Evolutionary conservation across 2,329 filamentous ascomycete species (phyloP).

Genomic region (Pyricularia sp.): DNA sequence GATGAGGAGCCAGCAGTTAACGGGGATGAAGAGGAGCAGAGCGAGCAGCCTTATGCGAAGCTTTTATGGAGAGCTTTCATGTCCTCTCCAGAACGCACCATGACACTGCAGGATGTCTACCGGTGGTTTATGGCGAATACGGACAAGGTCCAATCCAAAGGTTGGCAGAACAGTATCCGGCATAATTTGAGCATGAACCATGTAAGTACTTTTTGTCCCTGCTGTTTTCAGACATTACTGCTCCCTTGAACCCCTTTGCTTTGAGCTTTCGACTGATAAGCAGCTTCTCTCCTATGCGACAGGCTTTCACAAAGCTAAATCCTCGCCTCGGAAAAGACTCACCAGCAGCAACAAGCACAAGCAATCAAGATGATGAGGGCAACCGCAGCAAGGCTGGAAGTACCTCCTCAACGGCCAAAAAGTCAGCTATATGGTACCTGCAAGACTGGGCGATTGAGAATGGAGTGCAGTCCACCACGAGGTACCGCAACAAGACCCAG

Average conservation of each 20-base stretch:
- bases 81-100: conserved; percentile 53
- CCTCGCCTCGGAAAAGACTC: neutral
- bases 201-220: conserved; percentile 35
- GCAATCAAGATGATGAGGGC: neutral
- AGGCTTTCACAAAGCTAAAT: neutral
- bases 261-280: neutral
- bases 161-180: conserved; percentile 93
- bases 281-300: neutral
- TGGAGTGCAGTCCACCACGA: conserved; percentile 79
- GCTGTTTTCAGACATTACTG: no score
- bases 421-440: conserved; percentile 69
- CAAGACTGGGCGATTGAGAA: conserved; percentile 53
- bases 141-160: conserved; percentile 59
- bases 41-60: conserved; percentile 66
- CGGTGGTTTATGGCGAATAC: conserved; percentile 82
- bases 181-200: conserved; percentile 95
- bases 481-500: conserved; percentile 47
- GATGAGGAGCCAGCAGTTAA: neutral
- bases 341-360: neutral
- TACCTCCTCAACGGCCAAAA: conserved; percentile 44
- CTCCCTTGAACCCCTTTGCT: neutral
- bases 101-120: conserved; percentile 83
- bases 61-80: conserved; percentile 71
- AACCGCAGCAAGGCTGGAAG: neutral
- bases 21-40: conserved; percentile 1